These are phyloP conservation scores for Clarireedia monteithiana DNA, from an alignment of 2,329 filamentous ascomycete genomes.

Conservation along the genomic window DNA sequence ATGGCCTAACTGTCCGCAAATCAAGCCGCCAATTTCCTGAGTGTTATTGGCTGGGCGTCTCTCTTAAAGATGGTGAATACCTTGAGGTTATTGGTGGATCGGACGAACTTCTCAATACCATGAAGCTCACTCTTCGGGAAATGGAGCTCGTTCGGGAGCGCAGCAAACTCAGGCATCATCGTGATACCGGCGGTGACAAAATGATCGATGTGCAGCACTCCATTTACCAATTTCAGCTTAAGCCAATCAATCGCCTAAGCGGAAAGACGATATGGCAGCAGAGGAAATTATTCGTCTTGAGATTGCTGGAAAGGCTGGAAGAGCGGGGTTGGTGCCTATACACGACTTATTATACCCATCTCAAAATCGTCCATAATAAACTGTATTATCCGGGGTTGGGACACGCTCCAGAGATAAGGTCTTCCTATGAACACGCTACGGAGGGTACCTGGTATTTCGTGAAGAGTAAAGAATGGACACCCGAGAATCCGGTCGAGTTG, in stretches of 20 bases:
- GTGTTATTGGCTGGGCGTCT: constrained; percentile 3
- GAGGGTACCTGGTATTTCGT: constrained; percentile 5
- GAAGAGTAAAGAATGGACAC: constrained; percentile 4
- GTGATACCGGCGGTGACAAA: not conserved
- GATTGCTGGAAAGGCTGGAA: constrained; percentile 5
- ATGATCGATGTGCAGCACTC: not conserved
- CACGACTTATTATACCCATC: not conserved
- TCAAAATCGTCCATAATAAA: not conserved
- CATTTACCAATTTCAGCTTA: not conserved
- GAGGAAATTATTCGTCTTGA: not conserved
- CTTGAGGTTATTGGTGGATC: not conserved
- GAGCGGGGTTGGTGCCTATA: constrained; percentile 4
- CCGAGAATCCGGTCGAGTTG: not conserved
- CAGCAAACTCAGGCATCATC: not conserved
- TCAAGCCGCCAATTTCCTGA: not conserved
- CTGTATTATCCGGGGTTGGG: not conserved
- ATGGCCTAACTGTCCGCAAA: not conserved
- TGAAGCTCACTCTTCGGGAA: constrained; percentile 2
- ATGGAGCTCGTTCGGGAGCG: not conserved
- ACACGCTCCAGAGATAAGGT: not conserved
- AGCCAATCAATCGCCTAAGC: not conserved
- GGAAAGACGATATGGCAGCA: not conserved
- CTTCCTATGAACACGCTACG: not conserved
- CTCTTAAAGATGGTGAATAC: not conserved
- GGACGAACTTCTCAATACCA: constrained; percentile 4